Evolutionary conservation across 805 yeast genomes (phyloP), one percentile per base, ranked within the genome.

Genomic region (Schwanniomyces pseudopolymorphus): DNA sequence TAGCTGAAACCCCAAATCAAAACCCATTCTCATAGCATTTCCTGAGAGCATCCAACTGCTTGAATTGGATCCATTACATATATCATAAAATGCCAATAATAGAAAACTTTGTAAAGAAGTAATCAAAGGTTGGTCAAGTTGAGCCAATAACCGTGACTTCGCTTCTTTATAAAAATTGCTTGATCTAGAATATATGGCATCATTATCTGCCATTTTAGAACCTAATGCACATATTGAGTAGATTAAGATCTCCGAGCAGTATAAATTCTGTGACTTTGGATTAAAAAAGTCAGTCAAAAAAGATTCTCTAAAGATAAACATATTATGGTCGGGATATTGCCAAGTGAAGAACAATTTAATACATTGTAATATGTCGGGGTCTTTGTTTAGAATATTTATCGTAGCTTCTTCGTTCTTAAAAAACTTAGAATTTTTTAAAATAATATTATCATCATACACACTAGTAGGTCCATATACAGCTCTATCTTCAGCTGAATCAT

Each of bases 31-130:
- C 53, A 82, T 74, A 7, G 85, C 87, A 43, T 75, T 70, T 3
- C 87, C 88, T 3, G 79, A 70, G 28, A 81, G 69, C 74, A 81
- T 76, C 87, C 87, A 83, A 5, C 84, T 84, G 40, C 78, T 69
- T 21, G 81, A 75, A 53, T 78, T 80, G 43, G 74, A 63, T 2
- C 86, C 86, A 52, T 75, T 77, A 46, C 84, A 82, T 33, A 83
- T 74, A 56, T 82, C 87, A 58, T 81, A 82, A 46, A 81, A 74
- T 4, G 86, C 83, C 13, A 83, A 60, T 19, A 83, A 64, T n/a
- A 82, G 63, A 45, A 78, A 75, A 24, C 84, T 76, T 57, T 83
- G 88, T 8, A 83, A 69, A 0, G 83, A 74, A 0, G 87, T 74
- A 27, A 83, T 78, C 4, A 77, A 66, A n/a, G 72, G 73, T 16